These are phyloP conservation scores for Neurospora cerealis DNA, from an alignment of 495 filamentous ascomycete species.

Conservation along the genomic window DNA sequence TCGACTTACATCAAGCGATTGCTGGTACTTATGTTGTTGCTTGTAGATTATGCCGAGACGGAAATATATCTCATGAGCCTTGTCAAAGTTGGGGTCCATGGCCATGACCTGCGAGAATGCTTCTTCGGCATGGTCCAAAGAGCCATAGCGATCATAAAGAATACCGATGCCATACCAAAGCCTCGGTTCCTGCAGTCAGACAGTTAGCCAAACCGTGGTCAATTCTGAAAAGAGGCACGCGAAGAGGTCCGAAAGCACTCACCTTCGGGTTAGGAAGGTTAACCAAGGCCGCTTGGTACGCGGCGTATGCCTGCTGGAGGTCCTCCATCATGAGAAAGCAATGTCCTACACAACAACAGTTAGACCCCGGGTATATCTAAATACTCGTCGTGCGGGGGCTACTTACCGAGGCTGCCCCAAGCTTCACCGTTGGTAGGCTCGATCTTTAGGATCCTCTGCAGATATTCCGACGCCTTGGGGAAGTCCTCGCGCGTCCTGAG, in stretches of 20 bases:
- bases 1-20: constrained; percentile 73
- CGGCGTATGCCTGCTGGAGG: constrained; percentile 92
- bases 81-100: constrained; percentile 97
- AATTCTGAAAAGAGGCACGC: neutral
- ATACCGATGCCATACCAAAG: constrained; percentile 99
- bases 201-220: neutral
- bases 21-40: constrained; percentile 87
- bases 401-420: constrained; percentile 84
- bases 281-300: constrained; percentile 91
- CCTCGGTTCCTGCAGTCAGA: constrained; percentile 76
- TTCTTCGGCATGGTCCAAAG: constrained; percentile 94
- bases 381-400: neutral
- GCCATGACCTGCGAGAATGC: constrained; percentile 98
- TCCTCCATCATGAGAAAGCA: constrained; percentile 99
- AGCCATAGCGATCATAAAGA: constrained; percentile 93
- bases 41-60: constrained; percentile 98
- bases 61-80: constrained; percentile 99
- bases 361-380: neutral
- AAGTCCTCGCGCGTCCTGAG: constrained; percentile 88
- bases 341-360: constrained; percentile 49
- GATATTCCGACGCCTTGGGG: constrained; percentile 84
- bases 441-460: constrained; percentile 83
- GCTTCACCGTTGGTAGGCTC: constrained; percentile 86
- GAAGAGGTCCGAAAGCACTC: constrained; percentile 11
- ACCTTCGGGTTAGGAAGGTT: constrained; percentile 94